These are phyloP conservation scores for Stygiomarasmius scandens DNA, from an alignment of 1,284 basidiomycete genomes.

Conservation along the genomic window DNA sequence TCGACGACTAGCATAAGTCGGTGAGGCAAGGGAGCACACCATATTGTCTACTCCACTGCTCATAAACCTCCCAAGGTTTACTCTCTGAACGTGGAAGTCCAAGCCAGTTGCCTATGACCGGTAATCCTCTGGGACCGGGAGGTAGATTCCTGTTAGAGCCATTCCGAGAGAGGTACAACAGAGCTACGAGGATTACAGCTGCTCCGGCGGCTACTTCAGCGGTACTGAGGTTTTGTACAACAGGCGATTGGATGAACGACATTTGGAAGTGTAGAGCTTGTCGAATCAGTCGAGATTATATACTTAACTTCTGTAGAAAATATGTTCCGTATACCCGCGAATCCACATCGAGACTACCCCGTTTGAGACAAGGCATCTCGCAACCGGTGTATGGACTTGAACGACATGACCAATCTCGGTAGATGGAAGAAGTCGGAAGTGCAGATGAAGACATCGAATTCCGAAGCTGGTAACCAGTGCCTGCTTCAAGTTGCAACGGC, in stretches of 20 bases:
- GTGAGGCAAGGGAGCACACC: conserved; percentile 6
- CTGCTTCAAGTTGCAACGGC: neutral
- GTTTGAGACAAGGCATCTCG: too few relatives aligned
- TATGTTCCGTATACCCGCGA: too few relatives aligned
- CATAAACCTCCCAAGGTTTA: conserved; percentile 21
- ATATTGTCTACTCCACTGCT: conserved; percentile 21
- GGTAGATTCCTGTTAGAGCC: neutral
- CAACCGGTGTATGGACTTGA: too few relatives aligned
- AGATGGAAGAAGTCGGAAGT: too few relatives aligned
- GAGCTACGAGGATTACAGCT: neutral
- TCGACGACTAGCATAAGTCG: neutral
- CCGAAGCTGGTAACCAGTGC: too few relatives aligned
- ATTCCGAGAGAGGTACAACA: neutral
- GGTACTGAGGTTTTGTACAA: neutral
- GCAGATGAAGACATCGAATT: too few relatives aligned
- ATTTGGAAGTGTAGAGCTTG: too few relatives aligned
- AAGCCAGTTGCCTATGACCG: conserved; percentile 23
- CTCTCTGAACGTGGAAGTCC: conserved; percentile 14
- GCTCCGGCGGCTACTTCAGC: neutral
- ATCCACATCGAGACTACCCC: too few relatives aligned
- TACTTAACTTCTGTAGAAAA: too few relatives aligned
- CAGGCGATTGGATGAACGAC: too few relatives aligned
- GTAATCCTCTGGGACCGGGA: conserved; percentile 18
- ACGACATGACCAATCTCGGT: too few relatives aligned
- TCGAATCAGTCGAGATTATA: too few relatives aligned